phyloP scores from a whole-genome alignment of 2,329 filamentous ascomycete species.

The Neonectria sp. region DNA sequence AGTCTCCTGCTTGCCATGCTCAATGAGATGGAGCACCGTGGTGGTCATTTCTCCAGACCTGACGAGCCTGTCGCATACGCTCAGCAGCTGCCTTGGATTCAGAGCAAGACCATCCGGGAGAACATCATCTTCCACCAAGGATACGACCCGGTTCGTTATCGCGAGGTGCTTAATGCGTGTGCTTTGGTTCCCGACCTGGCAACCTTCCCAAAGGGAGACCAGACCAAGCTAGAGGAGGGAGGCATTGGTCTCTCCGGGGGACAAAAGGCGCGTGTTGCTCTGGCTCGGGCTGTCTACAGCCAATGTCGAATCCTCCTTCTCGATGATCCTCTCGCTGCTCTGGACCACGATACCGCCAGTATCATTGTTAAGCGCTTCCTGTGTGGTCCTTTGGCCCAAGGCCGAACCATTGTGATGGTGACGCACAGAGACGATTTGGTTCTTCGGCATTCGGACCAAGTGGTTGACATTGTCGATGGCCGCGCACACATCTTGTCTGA shows the following conservation, averaged over 20 bases:
- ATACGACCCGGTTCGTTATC: constrained; percentile 70
- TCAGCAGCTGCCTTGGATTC: constrained; percentile 75
- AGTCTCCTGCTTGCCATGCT: constrained; percentile 72
- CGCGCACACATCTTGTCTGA: constrained; percentile 65
- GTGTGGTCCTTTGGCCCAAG: constrained; percentile 71
- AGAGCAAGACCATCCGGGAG: constrained; percentile 75
- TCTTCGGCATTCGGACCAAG: constrained; percentile 78
- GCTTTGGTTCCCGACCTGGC: constrained; percentile 70
- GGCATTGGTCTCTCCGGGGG: constrained; percentile 75
- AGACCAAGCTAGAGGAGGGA: constrained; percentile 73
- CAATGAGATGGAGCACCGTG: constrained; percentile 77
- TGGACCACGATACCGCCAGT: constrained; percentile 74
- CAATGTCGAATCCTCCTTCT: constrained; percentile 70
- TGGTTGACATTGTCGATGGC: constrained; percentile 78
- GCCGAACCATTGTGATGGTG: constrained; percentile 82
- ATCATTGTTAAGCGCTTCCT: constrained; percentile 75
- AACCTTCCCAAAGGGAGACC: constrained; percentile 70
- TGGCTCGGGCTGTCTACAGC: constrained; percentile 76
- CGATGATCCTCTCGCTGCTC: constrained; percentile 74
- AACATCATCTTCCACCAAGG: constrained; percentile 75
- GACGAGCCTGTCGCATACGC: constrained; percentile 68
- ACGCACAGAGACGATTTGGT: constrained; percentile 87
- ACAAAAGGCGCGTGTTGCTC: constrained; percentile 73
- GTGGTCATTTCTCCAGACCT: constrained; percentile 63
- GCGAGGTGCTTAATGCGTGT: constrained; percentile 73